Evolutionary conservation across 2,329 filamentous ascomycete genomes (phyloP).

Genomic region (Penicillium sp.): DNA sequence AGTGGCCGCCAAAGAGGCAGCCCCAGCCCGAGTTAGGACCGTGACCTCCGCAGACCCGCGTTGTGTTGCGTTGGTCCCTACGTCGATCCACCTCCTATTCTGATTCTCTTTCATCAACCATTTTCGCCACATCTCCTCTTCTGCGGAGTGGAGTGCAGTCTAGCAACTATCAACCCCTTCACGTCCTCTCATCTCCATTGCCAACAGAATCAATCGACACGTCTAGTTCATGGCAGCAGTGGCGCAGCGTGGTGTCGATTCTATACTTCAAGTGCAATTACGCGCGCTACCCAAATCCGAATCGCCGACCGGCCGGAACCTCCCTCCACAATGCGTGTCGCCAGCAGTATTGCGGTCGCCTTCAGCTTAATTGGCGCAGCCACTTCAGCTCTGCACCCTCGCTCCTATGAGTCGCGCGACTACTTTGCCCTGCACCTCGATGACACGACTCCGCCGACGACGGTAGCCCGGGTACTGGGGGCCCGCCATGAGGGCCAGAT

Average conservation of each 20-base stretch:
- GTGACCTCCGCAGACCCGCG: not conserved
- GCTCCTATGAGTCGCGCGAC: conserved; percentile 74
- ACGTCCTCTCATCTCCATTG: not conserved
- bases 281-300: conserved; percentile 3
- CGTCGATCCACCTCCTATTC: conserved; percentile 12
- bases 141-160: not conserved
- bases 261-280: conserved; percentile 10
- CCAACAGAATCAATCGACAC: conserved; percentile 3
- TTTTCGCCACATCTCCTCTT: not conserved
- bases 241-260: not conserved
- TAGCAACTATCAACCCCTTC: not conserved
- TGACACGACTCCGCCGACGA: conserved; percentile 56
- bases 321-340: conserved; percentile 19
- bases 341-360: conserved; percentile 43
- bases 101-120: not conserved
- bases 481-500: conserved; percentile 75
- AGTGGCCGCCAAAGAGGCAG: too few relatives aligned
- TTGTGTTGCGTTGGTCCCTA: not conserved
- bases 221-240: conserved; percentile 17
- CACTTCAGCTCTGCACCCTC: conserved; percentile 48
- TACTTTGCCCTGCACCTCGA: conserved; percentile 90
- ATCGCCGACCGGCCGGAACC: conserved; percentile 2
- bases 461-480: conserved; percentile 65
- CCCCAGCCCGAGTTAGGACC: too few relatives aligned
- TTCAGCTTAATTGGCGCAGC: conserved; percentile 38